phyloP scores from a whole-genome alignment of 805 yeast genomes.

The Monosporozyma yasuniensis region DNA sequence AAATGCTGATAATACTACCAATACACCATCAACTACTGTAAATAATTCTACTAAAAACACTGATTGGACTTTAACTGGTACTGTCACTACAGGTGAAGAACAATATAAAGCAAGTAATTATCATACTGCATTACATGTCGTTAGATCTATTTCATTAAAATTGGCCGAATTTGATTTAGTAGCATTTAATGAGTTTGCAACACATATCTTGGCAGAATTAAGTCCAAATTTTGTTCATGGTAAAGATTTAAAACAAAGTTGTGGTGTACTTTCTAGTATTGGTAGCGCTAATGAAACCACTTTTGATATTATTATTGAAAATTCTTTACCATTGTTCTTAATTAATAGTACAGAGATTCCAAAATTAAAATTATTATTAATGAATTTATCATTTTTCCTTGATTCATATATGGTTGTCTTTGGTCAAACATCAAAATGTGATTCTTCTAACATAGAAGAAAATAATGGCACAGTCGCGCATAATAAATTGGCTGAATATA shows the following conservation, averaged over 20 bases:
- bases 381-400: slow-evolving; percentile 50
- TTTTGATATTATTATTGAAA: slow-evolving; percentile 42
- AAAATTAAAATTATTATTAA: slow-evolving; percentile 50
- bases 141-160: slow-evolving; percentile 37
- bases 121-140: slow-evolving; percentile 36
- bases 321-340: slow-evolving; percentile 38
- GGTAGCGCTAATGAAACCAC: slow-evolving; percentile 39
- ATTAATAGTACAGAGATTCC: slow-evolving; percentile 36
- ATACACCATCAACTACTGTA: background rate
- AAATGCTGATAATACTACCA: background rate
- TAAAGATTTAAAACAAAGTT: slow-evolving; percentile 55
- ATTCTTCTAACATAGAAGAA: background rate
- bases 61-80: slow-evolving; percentile 1
- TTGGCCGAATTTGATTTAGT: slow-evolving; percentile 27
- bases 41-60: background rate
- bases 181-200: slow-evolving; percentile 33
- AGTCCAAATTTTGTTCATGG: slow-evolving; percentile 41
- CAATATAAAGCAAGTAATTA: slow-evolving; percentile 28
- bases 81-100: slow-evolving; percentile 10
- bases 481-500: slow-evolving; percentile 38
- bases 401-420: slow-evolving; percentile 42
- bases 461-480: slow-evolving; percentile 3
- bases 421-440: slow-evolving; percentile 18
- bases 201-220: slow-evolving; percentile 42
- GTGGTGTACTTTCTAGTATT: slow-evolving; percentile 47